Evolutionary conservation across 176 grass and related monocot species (phyloP).

Genomic region (Poa pratensis): DNA sequence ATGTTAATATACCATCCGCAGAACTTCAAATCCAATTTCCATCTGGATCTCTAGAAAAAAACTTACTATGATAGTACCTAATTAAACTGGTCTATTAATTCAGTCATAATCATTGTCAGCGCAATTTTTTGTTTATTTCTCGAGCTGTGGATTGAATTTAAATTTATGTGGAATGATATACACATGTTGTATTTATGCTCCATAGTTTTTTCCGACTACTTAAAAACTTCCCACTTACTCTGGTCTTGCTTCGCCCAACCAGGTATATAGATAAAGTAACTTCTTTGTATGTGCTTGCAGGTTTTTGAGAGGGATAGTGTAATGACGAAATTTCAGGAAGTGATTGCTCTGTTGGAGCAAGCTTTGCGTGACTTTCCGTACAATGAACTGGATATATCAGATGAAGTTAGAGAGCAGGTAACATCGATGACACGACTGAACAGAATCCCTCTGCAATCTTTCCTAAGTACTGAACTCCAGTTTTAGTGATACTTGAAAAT

Average conservation of each 20-base stretch:
- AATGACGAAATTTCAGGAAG: conserved; percentile 59
- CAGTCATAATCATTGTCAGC: background rate
- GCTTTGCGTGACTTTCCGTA: conserved; percentile 61
- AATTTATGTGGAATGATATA: background rate
- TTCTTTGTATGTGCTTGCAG: conserved; percentile 37
- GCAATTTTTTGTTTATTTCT: background rate
- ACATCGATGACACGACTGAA: conserved; percentile 16
- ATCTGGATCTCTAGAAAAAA: background rate
- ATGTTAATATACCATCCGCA: background rate
- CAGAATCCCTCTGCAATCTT: background rate
- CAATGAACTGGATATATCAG: conserved; percentile 72
- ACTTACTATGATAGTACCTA: background rate
- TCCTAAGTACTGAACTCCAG: conserved; percentile 23
- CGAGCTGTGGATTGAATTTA: background rate
- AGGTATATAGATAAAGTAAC: conserved; percentile 18
- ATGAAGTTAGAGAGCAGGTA: conserved; percentile 96
- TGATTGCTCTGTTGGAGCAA: conserved; percentile 66
- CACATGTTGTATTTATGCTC: background rate
- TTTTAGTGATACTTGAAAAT: conserved; percentile 27
- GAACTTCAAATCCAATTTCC: background rate
- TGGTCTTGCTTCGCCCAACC: background rate
- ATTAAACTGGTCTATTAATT: background rate
- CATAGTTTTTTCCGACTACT: background rate
- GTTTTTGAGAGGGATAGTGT: conserved; percentile 68
- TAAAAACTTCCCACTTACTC: background rate